Percentiles rank a stretch among this genome's conserved stretches.
phyloP scores from a whole-genome alignment of 2,329 filamentous ascomycete genomes.

The Meredithiella fracta region DNA sequence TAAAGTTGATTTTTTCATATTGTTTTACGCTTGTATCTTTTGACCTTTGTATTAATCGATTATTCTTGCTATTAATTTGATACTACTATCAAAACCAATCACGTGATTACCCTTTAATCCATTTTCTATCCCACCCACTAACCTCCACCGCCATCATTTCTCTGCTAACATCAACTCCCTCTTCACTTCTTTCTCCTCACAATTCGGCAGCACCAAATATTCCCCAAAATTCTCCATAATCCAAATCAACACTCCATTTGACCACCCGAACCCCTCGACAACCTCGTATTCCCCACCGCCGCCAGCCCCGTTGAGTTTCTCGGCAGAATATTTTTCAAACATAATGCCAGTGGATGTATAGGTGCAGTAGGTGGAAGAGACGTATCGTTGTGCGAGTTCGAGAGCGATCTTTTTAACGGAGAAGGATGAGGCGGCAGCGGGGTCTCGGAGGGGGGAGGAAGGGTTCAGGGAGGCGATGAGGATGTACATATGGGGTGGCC shows the following conservation, averaged over 20 bases:
- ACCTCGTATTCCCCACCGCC: conserved; percentile 53
- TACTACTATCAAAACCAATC: not conserved
- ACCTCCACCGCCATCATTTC: conserved; percentile 29
- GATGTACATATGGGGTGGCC: conserved; percentile 50
- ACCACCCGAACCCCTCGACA: conserved; percentile 56
- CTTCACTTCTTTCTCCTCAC: conserved; percentile 21
- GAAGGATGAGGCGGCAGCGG: conserved; percentile 34
- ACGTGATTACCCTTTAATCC: conserved; percentile 18
- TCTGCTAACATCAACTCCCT: not conserved
- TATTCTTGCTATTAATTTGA: not conserved
- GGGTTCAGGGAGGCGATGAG: conserved; percentile 46
- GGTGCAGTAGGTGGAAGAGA: conserved; percentile 53
- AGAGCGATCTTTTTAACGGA: conserved; percentile 38
- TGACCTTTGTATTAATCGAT: not conserved
- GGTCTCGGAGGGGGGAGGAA: conserved; percentile 22
- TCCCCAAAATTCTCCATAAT: conserved; percentile 44
- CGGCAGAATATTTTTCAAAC: conserved; percentile 54
- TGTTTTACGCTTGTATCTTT: not conserved
- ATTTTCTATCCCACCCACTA: conserved; percentile 28
- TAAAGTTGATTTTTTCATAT: no score
- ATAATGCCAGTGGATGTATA: conserved; percentile 54
- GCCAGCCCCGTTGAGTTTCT: conserved; percentile 42
- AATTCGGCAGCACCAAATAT: conserved; percentile 37
- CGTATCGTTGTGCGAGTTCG: conserved; percentile 44
- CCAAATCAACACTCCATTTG: conserved; percentile 53